Percentiles rank a stretch among this genome's conserved stretches.
Conservation (phyloP, 164 flowering plant species). For the Magnolia changhungtana region DNA sequence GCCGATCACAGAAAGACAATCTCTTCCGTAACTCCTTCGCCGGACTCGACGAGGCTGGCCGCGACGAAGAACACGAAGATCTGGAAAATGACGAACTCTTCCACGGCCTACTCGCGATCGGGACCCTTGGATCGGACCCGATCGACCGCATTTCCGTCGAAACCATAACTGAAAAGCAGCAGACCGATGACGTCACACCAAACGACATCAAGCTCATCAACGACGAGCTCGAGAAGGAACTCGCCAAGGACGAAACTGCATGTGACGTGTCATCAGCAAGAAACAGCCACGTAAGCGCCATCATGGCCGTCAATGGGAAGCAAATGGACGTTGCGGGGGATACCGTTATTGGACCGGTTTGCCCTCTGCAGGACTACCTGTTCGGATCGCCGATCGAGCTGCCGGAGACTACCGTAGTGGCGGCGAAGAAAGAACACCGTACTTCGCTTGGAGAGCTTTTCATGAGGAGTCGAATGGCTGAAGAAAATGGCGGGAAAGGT, state of each 20-base stretch:
- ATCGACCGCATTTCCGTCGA: constrained; percentile 39
- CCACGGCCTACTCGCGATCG: constrained; percentile 76
- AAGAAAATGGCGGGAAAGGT: constrained; percentile 33
- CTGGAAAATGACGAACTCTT: constrained; percentile 37
- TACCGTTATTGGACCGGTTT: constrained; percentile 30
- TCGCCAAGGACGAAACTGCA: constrained; percentile 59
- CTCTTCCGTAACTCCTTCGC: constrained; percentile 58
- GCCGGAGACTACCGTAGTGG: constrained; percentile 39
- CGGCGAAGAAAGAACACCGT: constrained; percentile 65
- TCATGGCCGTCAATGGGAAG: constrained; percentile 63
- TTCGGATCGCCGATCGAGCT: constrained; percentile 68
- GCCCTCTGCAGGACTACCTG: constrained; percentile 81
- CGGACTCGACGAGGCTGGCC: constrained; percentile 47
- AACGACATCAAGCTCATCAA: constrained; percentile 70
- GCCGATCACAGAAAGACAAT: constrained; percentile 32
- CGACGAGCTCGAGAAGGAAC: constrained; percentile 76
- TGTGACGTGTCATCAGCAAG: constrained; percentile 57
- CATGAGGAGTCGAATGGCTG: constrained; percentile 58
- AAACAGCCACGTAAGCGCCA: constrained; percentile 74
- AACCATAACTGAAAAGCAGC: constrained; percentile 46
- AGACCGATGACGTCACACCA: constrained; percentile 62
- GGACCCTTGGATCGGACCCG: constrained; percentile 68
- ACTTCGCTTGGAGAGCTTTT: constrained; percentile 86
- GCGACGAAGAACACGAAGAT: constrained; percentile 34
- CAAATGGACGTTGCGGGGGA: constrained; percentile 36